Conservation (phyloP, 225 moss, liverwort and hornwort species). For the Pseudisothecium myosuroides region DNA sequence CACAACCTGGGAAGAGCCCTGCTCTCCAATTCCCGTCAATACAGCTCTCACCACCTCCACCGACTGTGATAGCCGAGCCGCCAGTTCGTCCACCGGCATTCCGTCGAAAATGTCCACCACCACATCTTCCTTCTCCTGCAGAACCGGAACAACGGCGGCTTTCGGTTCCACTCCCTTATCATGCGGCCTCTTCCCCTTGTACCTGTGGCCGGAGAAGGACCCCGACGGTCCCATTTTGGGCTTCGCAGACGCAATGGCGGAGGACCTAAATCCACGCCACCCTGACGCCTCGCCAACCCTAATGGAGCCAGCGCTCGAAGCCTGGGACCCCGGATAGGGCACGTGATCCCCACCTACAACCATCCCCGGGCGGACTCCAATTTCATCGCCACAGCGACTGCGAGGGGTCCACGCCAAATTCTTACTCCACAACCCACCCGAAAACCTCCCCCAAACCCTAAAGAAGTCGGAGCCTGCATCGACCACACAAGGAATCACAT, state of each 20-base stretch:
- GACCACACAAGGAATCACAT: background rate
- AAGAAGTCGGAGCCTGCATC: background rate
- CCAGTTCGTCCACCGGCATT: conserved; percentile 13
- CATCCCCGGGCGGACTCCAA: background rate
- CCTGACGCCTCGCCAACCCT: background rate
- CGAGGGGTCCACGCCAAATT: background rate
- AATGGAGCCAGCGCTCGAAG: background rate
- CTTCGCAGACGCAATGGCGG: background rate
- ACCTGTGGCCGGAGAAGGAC: conserved; percentile 12
- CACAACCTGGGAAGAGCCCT: conserved; percentile 9
- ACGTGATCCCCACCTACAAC: background rate
- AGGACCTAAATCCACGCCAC: conserved; percentile 11
- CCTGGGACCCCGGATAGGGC: background rate
- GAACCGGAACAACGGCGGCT: background rate
- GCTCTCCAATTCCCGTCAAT: conserved; percentile 38
- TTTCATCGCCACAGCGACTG: background rate
- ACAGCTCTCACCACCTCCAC: conserved; percentile 7
- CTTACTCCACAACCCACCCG: background rate
- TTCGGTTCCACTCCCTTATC: conserved; percentile 5
- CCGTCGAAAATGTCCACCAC: conserved; percentile 23
- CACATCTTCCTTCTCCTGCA: conserved; percentile 15
- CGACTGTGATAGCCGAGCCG: conserved; percentile 8
- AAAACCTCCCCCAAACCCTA: background rate
- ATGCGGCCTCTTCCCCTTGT: conserved; percentile 24
- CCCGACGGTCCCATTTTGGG: conserved; percentile 38